These are phyloP conservation scores for Vitis hybrid DNA, from an alignment of 177 flowering plant genomes.

Conservation along the genomic window DNA sequence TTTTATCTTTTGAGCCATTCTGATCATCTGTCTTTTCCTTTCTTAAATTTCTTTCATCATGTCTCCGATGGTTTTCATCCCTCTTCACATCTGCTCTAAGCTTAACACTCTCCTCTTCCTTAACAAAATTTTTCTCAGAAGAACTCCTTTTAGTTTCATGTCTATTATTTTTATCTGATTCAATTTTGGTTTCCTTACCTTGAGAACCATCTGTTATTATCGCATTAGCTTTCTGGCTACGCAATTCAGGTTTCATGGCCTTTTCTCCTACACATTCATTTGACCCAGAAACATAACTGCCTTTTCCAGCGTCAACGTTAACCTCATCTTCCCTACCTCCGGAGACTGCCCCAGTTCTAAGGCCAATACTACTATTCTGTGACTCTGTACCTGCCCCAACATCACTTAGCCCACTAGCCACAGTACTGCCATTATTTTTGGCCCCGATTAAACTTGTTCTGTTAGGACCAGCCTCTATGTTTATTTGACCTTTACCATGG, in stretches of 20 bases:
- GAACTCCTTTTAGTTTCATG: slow-evolving; percentile 35
- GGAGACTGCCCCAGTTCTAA: slow-evolving; percentile 14
- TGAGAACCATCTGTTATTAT: slow-evolving; percentile 26
- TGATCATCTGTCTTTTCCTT: slow-evolving; percentile 43
- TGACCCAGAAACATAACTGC: slow-evolving; percentile 16
- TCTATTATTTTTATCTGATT: slow-evolving; percentile 29
- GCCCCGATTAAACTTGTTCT: slow-evolving; percentile 13
- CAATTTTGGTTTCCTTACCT: slow-evolving; percentile 28
- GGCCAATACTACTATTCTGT: slow-evolving; percentile 10
- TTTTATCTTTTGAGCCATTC: slow-evolving; percentile 52
- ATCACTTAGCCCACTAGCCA: slow-evolving; percentile 9
- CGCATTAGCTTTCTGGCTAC: slow-evolving; percentile 12
- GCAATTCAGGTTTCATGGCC: slow-evolving; percentile 24
- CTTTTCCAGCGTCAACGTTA: slow-evolving; percentile 25
- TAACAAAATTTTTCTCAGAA: slow-evolving; percentile 26
- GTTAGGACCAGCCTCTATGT: slow-evolving; percentile 15
- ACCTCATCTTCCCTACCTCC: slow-evolving; percentile 15
- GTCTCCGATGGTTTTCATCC: slow-evolving; percentile 39
- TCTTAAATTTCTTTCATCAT: slow-evolving; percentile 41
- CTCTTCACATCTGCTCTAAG: slow-evolving; percentile 28
- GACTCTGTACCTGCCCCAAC: slow-evolving; percentile 11
- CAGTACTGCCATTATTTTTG: slow-evolving; percentile 4
- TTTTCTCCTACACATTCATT: slow-evolving; percentile 24
- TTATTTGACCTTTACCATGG: slow-evolving; percentile 4
- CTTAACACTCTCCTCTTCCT: slow-evolving; percentile 31